Evolutionary conservation across 768 basidiomycete species (phyloP), one percentile per base, ranked within the genome.

Genomic region (Strobilomyces confusus): DNA sequence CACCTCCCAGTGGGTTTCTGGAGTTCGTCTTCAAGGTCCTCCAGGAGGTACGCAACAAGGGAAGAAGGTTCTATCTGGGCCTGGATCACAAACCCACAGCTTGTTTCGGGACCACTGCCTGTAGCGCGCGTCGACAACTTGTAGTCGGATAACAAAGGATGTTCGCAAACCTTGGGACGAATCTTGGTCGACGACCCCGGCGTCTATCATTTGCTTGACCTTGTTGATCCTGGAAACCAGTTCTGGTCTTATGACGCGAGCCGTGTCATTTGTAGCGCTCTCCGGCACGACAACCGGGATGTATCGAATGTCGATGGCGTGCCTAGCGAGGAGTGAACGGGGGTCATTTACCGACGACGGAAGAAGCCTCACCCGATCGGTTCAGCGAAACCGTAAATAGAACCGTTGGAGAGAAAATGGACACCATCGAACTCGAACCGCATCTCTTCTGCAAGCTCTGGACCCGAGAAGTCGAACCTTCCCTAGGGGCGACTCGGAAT

Each of bases 371-470:
- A 90, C 89, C 83, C 84, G 17, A 66, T 62, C 5, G 83, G 79
- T 58, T 82, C 79, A 17, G 84, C 87, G 46, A 89, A 76, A 2
- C 87, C 90, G 61, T 84, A 89, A n/a, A 93, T 78, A 0, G 87
- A 79, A 0, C 90, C 90, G 51, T 87, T 86, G 23, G 76, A 66
- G 12, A 87, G 59, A 63, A 90, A 84, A 67, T 92, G 89, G 22
- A 92, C 74, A 1, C 87, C 90, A 63, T 87, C 84, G 56, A 92
- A 84, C 55, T 91, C 86, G 2, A 91, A 69, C 32, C 80, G 75
- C 40, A 89, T 66, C 44, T 87, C 84, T 43, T 83, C 82, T 0
- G 73, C 67, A 5, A 68, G 77, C n/a, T 67, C 65, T 8, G 73
- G 61, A 57, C 85, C 79, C 14, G 76, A 76, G n/a, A 90, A 63